Evolutionary conservation across 306 rosid species (phyloP), one percentile per base, ranked within the genome.

Genomic region (Dryas octopetala): DNA sequence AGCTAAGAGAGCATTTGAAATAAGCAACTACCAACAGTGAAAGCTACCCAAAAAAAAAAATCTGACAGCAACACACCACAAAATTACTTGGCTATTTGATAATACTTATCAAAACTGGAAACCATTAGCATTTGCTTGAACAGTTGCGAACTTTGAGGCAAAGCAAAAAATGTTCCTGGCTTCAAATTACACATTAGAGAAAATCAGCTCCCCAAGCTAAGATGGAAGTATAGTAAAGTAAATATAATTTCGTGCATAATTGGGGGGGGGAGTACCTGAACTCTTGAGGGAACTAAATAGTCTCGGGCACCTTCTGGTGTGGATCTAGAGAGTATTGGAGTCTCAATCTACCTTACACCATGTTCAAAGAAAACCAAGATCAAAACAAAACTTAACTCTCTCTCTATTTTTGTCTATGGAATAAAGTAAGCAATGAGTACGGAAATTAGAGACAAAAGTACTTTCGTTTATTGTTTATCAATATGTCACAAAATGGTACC

Each of bases 301-400:
- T 95, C 98, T 16, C 98, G 88, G 47, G 98, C 98, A 81, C 97
- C 97, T 86, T 95, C 98, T 7, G 98, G 98, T 46, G 98, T 91
- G 60, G 97, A 95, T 81, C 96, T 89, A 78, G 97, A 86, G 79
- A 95, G 91, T 83, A 95, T 91, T 78, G 98, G 98, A 83, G 98
- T 95, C 90, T 95, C 98, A 89, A 95, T 89, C 98, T 95, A 84
- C 93, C 98, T 91, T 91, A 73, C 83, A 90, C 79, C 87, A 89
- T 67, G 83, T 69, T 12, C 50, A 55, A 83, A 23, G 23, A 76
- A 75, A 58, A 74, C 76, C 86, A 85, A 83, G 76, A 84, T 88
- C 79, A 83, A 87, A 64, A 69, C n/a, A 23, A 76, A 68, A 71
- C 66, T 40, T 28, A 5, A 71, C 51, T 7, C 4, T 23, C 0